Conservation (phyloP, 352 stramenopile genomes). For the Globisporangium nunn region DNA sequence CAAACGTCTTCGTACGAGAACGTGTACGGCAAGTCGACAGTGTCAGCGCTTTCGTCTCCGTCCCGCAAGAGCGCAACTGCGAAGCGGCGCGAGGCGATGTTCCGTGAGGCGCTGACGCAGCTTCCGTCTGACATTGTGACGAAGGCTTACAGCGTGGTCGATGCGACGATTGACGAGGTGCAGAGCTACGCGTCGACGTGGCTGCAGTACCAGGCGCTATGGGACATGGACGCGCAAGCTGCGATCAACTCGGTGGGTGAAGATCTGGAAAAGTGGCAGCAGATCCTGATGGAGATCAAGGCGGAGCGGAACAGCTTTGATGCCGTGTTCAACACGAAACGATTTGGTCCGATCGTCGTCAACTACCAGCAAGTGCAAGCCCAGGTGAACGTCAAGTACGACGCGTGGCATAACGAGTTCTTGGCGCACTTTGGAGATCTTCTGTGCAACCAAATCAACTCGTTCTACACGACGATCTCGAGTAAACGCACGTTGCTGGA, state of each 20-base stretch:
- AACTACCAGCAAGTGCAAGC: slow-evolving; percentile 92
- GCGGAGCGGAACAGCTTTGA: slow-evolving; percentile 94
- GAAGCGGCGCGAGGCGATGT: slow-evolving; percentile 57
- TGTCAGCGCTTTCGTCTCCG: slow-evolving; percentile 51
- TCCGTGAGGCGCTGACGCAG: slow-evolving; percentile 59
- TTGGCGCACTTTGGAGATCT: slow-evolving; percentile 94
- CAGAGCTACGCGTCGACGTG: slow-evolving; percentile 93
- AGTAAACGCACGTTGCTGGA: slow-evolving; percentile 89
- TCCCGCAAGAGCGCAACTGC: slow-evolving; percentile 48
- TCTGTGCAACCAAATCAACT: slow-evolving; percentile 90
- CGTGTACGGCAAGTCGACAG: slow-evolving; percentile 67
- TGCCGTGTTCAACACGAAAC: slow-evolving; percentile 80
- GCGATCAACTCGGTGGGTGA: slow-evolving; percentile 90
- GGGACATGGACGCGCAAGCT: slow-evolving; percentile 96
- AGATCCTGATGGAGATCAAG: slow-evolving; percentile 95
- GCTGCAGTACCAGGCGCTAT: slow-evolving; percentile 98
- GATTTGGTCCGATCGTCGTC: slow-evolving; percentile 86
- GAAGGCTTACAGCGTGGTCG: slow-evolving; percentile 71
- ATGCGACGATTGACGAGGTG: slow-evolving; percentile 77
- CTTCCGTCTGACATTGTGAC: slow-evolving; percentile 59
- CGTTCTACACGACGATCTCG: slow-evolving; percentile 84
- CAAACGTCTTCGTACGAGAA: slow-evolving; percentile 85
- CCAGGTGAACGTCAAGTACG: slow-evolving; percentile 97
- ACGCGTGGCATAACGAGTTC: slow-evolving; percentile 99
- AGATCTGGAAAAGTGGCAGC: slow-evolving; percentile 95